These are phyloP conservation scores for Aspergillus alliaceus DNA, from an alignment of 2,329 filamentous ascomycete genomes.

Conservation along the genomic window DNA sequence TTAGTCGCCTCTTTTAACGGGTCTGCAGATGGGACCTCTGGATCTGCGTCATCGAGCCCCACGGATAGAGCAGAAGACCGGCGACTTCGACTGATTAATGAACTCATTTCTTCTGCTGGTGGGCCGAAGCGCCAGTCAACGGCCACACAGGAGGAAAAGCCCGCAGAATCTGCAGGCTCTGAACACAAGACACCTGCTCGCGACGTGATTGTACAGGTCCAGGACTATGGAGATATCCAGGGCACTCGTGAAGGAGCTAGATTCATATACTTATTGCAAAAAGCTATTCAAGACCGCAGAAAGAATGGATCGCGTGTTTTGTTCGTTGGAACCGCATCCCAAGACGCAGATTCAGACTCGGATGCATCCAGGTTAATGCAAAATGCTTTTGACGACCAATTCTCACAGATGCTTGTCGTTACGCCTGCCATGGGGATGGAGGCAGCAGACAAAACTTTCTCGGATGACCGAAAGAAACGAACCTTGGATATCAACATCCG, in stretches of 20 bases:
- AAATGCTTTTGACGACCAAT: conserved; percentile 44
- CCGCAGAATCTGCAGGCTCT: conserved; percentile 2
- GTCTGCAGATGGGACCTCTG: conserved; percentile 23
- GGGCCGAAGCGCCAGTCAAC: conserved; percentile 8
- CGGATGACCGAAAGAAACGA: conserved; percentile 50
- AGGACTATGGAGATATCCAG: conserved; percentile 77
- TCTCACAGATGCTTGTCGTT: conserved; percentile 56
- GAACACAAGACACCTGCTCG: conserved; percentile 16
- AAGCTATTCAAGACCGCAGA: conserved; percentile 71
- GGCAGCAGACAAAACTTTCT: conserved; percentile 42
- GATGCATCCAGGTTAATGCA: conserved; percentile 50
- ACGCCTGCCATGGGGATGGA: conserved; percentile 48
- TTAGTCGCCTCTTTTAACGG: conserved; percentile 33
- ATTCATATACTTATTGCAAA: conserved; percentile 69
- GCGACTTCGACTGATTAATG: conserved; percentile 36
- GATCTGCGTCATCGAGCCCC: conserved; percentile 13
- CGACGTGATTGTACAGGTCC: conserved; percentile 71
- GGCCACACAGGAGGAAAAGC: conserved; percentile 10
- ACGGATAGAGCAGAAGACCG: conserved; percentile 28
- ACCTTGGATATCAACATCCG: conserved; percentile 62
- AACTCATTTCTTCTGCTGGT: conserved; percentile 31
- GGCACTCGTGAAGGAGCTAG: conserved; percentile 67
- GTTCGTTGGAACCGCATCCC: conserved; percentile 73
- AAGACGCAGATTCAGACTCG: conserved; percentile 44
- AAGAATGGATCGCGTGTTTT: conserved; percentile 69